Percentiles rank a stretch among this genome's conserved stretches.
phyloP scores from a whole-genome alignment of 352 stramenopile species.

The Globisporangium acanthophoron region DNA sequence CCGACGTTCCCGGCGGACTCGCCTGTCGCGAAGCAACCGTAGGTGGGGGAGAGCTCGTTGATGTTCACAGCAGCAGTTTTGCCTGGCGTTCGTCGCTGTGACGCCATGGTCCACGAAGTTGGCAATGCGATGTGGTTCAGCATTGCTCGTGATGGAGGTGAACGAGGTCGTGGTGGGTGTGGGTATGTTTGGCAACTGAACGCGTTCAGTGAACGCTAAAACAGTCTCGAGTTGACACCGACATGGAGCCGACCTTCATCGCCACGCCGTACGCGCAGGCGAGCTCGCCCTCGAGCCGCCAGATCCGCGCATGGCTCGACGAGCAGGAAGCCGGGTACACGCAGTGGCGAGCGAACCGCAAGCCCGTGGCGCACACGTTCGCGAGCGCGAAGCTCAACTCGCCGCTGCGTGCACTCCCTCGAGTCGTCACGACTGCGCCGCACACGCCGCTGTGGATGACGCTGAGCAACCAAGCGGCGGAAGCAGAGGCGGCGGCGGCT shows the following conservation, averaged over 20 bases:
- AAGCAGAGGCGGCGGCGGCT: background rate
- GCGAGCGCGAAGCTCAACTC: conserved; percentile 51
- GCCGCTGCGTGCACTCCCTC: conserved; percentile 14
- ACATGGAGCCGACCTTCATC: conserved; percentile 49
- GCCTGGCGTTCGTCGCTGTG: too few species aligned
- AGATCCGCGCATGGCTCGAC: conserved; percentile 53
- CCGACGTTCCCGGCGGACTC: conserved; percentile 8
- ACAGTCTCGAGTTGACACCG: background rate
- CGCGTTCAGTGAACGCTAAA: background rate
- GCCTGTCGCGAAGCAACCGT: background rate
- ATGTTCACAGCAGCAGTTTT: background rate
- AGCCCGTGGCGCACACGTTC: conserved; percentile 35
- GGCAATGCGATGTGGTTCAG: too few species aligned
- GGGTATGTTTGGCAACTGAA: too few species aligned
- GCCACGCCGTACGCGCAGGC: conserved; percentile 44
- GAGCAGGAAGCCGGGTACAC: conserved; percentile 42
- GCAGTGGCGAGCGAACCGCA: conserved; percentile 28
- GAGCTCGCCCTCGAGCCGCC: conserved; percentile 23
- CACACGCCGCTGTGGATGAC: conserved; percentile 19
- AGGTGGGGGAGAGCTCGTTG: background rate
- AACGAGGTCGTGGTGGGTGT: too few species aligned
- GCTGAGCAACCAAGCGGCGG: conserved; percentile 8
- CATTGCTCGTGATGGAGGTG: too few species aligned
- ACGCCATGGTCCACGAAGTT: too few species aligned
- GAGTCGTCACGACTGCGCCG: background rate